Evolutionary conservation across 2,329 filamentous ascomycete species (phyloP).

Genomic region (Tolypocladium capitatum): DNA sequence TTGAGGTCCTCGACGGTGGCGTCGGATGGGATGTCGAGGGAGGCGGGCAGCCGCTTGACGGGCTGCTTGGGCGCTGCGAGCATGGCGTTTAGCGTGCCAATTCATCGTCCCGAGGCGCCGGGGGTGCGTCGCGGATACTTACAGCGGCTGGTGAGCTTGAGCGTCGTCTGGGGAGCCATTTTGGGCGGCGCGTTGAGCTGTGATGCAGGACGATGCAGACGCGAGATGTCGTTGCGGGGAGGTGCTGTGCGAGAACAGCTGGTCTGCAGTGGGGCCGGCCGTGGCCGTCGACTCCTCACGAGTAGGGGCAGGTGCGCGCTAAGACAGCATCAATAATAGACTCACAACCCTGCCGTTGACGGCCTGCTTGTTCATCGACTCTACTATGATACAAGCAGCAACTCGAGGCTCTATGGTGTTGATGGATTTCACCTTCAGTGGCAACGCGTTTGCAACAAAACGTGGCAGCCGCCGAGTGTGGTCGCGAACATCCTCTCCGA

Average conservation of each 20-base stretch:
- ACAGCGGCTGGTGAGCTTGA: slow-evolving; percentile 26
- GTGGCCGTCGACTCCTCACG: too few species aligned
- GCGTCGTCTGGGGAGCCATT: slow-evolving; percentile 20
- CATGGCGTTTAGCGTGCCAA: neutral
- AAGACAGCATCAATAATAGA: neutral
- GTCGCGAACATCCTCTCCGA: too few species aligned
- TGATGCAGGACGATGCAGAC: slow-evolving; percentile 1
- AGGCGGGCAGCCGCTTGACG: slow-evolving; percentile 39
- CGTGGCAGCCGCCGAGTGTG: neutral
- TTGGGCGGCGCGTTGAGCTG: slow-evolving; percentile 2
- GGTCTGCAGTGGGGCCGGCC: too few species aligned
- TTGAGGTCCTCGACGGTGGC: slow-evolving; percentile 50
- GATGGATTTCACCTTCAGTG: too few species aligned
- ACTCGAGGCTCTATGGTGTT: too few species aligned
- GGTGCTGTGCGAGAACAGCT: too few species aligned
- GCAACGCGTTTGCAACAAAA: neutral
- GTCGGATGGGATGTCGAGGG: slow-evolving; percentile 33
- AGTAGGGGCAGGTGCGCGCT: too few species aligned
- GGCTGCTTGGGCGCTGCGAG: slow-evolving; percentile 31
- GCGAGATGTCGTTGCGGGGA: neutral
- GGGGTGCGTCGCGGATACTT: neutral
- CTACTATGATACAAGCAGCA: too few species aligned
- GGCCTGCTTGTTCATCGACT: neutral
- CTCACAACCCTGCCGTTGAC: neutral
- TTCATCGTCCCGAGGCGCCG: neutral